phyloP scores from a whole-genome alignment of 2,329 filamentous ascomycete species.

The Nemania sp. region DNA sequence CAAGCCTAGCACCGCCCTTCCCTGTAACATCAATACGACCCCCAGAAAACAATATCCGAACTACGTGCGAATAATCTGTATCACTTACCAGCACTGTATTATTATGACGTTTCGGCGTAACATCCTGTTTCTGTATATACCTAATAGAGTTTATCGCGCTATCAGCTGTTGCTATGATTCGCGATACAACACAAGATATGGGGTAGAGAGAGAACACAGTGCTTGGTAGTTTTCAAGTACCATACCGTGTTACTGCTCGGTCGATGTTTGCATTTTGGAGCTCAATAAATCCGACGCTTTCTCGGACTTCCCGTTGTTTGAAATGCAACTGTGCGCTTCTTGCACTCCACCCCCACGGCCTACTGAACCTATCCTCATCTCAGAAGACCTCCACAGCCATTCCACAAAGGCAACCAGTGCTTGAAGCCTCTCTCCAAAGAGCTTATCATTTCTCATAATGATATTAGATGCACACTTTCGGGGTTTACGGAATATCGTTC shows the following conservation, averaged over 20 bases:
- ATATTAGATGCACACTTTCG: background rate
- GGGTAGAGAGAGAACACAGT: background rate
- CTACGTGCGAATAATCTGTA: no score
- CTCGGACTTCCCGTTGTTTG: background rate
- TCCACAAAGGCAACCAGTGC: no score
- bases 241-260: no score
- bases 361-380: background rate
- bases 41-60: no score
- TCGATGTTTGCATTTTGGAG: background rate
- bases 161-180: background rate
- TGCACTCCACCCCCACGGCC: background rate
- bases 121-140: no score
- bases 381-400: background rate
- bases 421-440: background rate
- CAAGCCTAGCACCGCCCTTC: no score
- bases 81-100: no score
- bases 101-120: no score
- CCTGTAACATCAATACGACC: no score
- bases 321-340: no score
- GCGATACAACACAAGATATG: background rate
- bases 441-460: background rate
- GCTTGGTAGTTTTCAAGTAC: background rate
- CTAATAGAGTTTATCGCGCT: no score
- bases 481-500: background rate
- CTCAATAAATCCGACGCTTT: background rate